These are phyloP conservation scores for Pythium vanterpoolii DNA, from an alignment of 352 stramenopile genomes.

Conservation along the genomic window DNA sequence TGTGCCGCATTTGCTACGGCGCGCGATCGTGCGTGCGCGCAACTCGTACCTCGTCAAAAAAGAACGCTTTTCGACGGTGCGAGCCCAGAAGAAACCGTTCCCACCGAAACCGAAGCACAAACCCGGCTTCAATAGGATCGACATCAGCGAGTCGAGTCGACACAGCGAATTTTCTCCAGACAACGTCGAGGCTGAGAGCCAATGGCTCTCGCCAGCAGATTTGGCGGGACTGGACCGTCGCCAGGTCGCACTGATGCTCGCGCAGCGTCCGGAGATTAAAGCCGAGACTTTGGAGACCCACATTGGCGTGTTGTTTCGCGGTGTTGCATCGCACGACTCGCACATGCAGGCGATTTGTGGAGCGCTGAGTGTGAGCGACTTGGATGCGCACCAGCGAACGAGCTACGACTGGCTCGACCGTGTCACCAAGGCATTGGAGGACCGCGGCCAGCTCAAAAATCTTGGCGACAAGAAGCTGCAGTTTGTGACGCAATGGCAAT, in stretches of 20 bases:
- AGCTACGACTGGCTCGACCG: slow-evolving; percentile 61
- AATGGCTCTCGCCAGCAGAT: slow-evolving; percentile 34
- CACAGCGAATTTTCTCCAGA: neutral
- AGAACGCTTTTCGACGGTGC: slow-evolving; percentile 32
- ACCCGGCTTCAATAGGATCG: slow-evolving; percentile 3
- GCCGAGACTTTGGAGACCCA: slow-evolving; percentile 36
- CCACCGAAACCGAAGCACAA: neutral
- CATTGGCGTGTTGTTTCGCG: slow-evolving; percentile 35
- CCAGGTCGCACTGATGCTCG: slow-evolving; percentile 32
- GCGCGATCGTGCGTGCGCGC: slow-evolving; percentile 39
- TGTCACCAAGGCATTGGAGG: slow-evolving; percentile 39
- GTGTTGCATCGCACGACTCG: slow-evolving; percentile 41
- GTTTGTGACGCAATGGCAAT: slow-evolving; percentile 54
- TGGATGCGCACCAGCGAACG: slow-evolving; percentile 46
- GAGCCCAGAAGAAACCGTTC: slow-evolving; percentile 6
- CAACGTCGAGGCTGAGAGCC: slow-evolving; percentile 17
- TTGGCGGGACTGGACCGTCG: slow-evolving; percentile 21
- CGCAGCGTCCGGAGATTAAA: slow-evolving; percentile 34
- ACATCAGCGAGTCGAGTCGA: neutral
- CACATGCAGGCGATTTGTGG: slow-evolving; percentile 51
- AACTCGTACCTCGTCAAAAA: slow-evolving; percentile 58
- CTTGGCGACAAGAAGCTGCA: slow-evolving; percentile 26
- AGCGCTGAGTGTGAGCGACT: slow-evolving; percentile 31
- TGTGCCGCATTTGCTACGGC: slow-evolving; percentile 47
- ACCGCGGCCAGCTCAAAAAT: slow-evolving; percentile 28